Conservation (phyloP, 169 alveolate species). For the Eimeria praecox region DNA sequence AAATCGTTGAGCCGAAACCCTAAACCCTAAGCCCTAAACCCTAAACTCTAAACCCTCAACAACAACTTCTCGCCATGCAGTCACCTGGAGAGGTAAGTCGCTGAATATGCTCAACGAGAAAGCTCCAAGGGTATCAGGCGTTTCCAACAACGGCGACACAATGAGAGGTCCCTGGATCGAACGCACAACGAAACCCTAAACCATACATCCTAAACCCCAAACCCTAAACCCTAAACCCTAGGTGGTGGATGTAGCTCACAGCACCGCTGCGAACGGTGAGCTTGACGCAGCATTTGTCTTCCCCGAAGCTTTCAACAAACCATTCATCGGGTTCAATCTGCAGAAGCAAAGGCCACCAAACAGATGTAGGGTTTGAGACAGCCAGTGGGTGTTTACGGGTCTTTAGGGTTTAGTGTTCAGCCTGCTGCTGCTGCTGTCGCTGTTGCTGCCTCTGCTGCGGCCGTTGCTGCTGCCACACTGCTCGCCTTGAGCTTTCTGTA, state of each 20-base stretch:
- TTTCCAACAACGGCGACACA: conserved; percentile 6
- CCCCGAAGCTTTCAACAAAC: conserved; percentile 31
- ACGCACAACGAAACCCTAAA: neutral
- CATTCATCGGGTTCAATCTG: conserved; percentile 39
- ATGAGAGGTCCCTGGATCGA: conserved; percentile 12
- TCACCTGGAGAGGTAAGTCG: conserved; percentile 44
- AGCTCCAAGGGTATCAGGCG: neutral
- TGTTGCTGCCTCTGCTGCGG: too few relatives aligned
- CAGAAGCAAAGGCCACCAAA: neutral
- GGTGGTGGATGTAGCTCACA: neutral
- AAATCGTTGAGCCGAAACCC: too few relatives aligned
- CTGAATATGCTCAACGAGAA: neutral
- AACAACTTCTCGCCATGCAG: neutral
- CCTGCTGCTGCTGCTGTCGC: too few relatives aligned
- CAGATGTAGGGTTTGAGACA: neutral
- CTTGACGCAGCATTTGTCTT: neutral
- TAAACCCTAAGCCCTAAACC: neutral
- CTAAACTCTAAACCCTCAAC: neutral
- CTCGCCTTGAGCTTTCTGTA: conserved; percentile 11
- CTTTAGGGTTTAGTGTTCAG: neutral
- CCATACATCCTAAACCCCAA: neutral
- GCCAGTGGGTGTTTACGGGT: too few relatives aligned
- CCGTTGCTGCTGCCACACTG: too few relatives aligned
- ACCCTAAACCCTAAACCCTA: neutral
- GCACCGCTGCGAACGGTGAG: neutral